Percentiles rank a stretch among this genome's conserved stretches.
These are phyloP conservation scores for Kodamaea laetipori DNA, from an alignment of 805 yeast genomes.

Conservation along the genomic window DNA sequence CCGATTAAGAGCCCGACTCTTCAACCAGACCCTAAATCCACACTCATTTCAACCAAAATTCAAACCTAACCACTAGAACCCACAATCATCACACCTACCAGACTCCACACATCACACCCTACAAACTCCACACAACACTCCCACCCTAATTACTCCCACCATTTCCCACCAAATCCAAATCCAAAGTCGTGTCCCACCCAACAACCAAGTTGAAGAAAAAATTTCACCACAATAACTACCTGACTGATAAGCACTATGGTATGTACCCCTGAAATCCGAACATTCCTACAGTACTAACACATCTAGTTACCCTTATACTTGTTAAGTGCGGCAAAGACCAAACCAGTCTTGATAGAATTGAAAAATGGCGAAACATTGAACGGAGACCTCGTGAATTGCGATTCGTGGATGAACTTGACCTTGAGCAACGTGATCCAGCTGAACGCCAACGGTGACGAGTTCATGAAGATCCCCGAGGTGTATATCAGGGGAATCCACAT, in stretches of 20 bases:
- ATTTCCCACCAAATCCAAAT: too few relatives aligned
- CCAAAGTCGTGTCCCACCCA: constrained; percentile 9
- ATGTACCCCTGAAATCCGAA: not conserved
- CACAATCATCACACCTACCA: too few relatives aligned
- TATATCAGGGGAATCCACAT: constrained; percentile 86
- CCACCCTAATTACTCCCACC: too few relatives aligned
- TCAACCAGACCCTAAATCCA: too few relatives aligned
- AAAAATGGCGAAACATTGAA: constrained; percentile 88
- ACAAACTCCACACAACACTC: too few relatives aligned
- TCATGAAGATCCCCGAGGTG: constrained; percentile 65
- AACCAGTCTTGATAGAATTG: constrained; percentile 83
- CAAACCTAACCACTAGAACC: too few relatives aligned
- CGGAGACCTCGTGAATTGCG: constrained; percentile 84
- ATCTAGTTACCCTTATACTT: constrained; percentile 83
- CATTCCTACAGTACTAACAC: constrained; percentile 8
- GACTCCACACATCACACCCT: too few relatives aligned
- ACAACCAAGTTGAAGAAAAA: constrained; percentile 9
- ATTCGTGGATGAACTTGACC: constrained; percentile 94
- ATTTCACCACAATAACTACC: constrained; percentile 13
- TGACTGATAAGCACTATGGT: constrained; percentile 10
- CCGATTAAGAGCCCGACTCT: too few relatives aligned
- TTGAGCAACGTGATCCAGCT: constrained; percentile 73
- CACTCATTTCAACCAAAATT: too few relatives aligned
- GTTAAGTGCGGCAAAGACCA: constrained; percentile 87
- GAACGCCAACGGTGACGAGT: constrained; percentile 60